A percentile compares a stretch with the other conserved stretches of the same genome.
Evolutionary conservation across 805 yeast species (phyloP).

Genomic region (Ogataea glucozyma): DNA sequence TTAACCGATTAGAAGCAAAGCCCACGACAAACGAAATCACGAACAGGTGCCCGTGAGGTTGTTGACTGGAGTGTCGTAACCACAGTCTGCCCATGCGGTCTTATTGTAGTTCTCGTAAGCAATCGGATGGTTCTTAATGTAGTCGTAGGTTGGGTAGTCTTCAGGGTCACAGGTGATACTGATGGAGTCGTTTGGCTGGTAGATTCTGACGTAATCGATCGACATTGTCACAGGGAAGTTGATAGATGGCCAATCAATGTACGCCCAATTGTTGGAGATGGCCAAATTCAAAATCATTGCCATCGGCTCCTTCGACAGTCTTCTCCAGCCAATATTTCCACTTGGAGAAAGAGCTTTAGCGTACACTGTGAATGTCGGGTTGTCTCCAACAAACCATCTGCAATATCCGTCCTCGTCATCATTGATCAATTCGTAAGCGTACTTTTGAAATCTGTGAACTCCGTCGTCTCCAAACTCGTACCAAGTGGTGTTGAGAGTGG

Average conservation of each 20-base stretch:
- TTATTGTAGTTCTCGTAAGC: conserved; percentile 71
- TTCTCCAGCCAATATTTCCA: conserved; percentile 86
- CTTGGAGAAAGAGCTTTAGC: conserved; percentile 81
- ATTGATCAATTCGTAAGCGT: conserved; percentile 75
- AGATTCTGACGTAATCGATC: conserved; percentile 86
- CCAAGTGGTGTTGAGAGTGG: conserved; percentile 82
- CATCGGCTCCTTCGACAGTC: conserved; percentile 90
- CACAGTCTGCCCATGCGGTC: conserved; percentile 76
- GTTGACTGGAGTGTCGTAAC: conserved; percentile 69
- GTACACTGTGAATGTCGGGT: conserved; percentile 72
- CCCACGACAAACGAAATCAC: neutral
- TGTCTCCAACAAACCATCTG: conserved; percentile 83
- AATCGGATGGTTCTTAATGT: conserved; percentile 66
- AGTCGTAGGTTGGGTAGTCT: conserved; percentile 82
- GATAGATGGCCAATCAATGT: conserved; percentile 84
- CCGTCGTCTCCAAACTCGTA: conserved; percentile 62
- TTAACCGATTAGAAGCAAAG: too few species aligned
- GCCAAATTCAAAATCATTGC: conserved; percentile 84
- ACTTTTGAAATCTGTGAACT: conserved; percentile 61
- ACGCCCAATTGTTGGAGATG: conserved; percentile 89
- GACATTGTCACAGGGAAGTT: conserved; percentile 76
- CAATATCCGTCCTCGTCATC: conserved; percentile 73
- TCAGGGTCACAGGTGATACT: conserved; percentile 82
- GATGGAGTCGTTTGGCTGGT: conserved; percentile 71
- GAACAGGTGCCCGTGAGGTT: conserved; percentile 46